Base-by-base conservation (phyloP, 2,329 filamentous ascomycete species). In the Aspergillus neotritici region DNA sequence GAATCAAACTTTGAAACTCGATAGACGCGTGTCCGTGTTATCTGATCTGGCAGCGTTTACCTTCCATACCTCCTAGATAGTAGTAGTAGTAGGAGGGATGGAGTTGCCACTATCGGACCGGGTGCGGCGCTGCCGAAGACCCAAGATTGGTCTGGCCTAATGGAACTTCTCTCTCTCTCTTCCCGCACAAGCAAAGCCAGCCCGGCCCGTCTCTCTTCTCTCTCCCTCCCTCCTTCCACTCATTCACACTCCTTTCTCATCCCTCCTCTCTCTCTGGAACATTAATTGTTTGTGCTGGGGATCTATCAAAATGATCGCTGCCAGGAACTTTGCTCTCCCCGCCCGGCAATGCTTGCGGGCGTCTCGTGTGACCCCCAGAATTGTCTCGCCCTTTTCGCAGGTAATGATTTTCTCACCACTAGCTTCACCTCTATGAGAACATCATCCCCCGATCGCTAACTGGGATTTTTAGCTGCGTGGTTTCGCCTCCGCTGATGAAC, bases 271-370 rank as follows among this genome's bases (percentile, higher is more conserved):
- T 41, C 41, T 37, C 41, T 41, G 35, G 40, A 6, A 25, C 35
- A 44, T 49, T 43, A 46, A 51, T 44, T 45, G 29, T 46, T 48
- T 37, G 44, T 43, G 33, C 47, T 55, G 55, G 58, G 50, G 57
- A 46, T 47, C 34, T 54, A 35, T 60, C 77, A 85, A 67, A 64
- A 95, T 95, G 89, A 77, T 94, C 72, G 83, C 86, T 72, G 75
- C 86, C 68, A 84, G 88, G 73, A 81, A 83, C 61, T 80, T 90
- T 69, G 81, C 83, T 69, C 79, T 79, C 63, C 84, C 87, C 64
- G 79, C 82, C 70, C 80, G 86, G 70, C 87, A 94, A 75, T 87
- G 81, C 78, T 74, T 90, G 70, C 83, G 84, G 69, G 78, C 80
- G 62, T 77, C 80, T 54, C 69, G 64, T 59, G 64, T 69, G 56